Evolutionary conservation across 352 stramenopile genomes (phyloP).

Genomic region (Globisporangium splendens): DNA sequence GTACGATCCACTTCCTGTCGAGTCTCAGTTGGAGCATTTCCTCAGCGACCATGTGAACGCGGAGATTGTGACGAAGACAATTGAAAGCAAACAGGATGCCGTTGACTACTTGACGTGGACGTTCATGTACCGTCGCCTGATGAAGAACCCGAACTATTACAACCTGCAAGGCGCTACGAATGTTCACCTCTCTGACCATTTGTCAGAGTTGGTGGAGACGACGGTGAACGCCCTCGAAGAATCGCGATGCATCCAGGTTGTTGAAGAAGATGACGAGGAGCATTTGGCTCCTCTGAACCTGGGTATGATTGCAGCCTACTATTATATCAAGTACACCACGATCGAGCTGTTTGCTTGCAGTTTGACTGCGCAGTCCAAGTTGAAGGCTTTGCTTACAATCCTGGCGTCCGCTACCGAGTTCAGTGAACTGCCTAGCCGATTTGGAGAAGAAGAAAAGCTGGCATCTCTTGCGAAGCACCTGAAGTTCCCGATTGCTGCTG

Average conservation of each 20-base stretch:
- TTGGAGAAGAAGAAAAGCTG: constrained; percentile 92
- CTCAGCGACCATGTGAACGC: constrained; percentile 99
- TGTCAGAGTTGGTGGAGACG: constrained; percentile 98
- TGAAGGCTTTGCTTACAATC: constrained; percentile 96
- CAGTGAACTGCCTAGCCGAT: constrained; percentile 90
- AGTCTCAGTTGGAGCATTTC: constrained; percentile 98
- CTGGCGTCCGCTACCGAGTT: constrained; percentile 96
- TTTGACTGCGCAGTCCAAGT: constrained; percentile 96
- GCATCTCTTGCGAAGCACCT: constrained; percentile 93
- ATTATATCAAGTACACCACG: constrained; percentile 99
- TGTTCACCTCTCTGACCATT: constrained; percentile 95
- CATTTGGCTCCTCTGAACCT: constrained; percentile 96
- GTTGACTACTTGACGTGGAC: constrained; percentile 99
- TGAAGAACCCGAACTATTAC: constrained; percentile 99
- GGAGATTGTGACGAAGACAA: constrained; percentile 98
- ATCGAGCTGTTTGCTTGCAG: constrained; percentile 99
- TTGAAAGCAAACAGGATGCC: constrained; percentile 98
- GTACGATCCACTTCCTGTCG: constrained; percentile 99
- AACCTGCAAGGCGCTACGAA: constrained; percentile 92
- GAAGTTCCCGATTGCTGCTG: constrained; percentile 85
- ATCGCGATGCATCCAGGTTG: constrained; percentile 94
- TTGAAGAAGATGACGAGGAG: constrained; percentile 91
- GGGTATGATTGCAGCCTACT: constrained; percentile 99
- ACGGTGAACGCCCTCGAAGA: constrained; percentile 96
- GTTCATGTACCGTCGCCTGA: constrained; percentile 97